Conservation (phyloP, 345 rosid genomes). For the Pistacia vera region DNA sequence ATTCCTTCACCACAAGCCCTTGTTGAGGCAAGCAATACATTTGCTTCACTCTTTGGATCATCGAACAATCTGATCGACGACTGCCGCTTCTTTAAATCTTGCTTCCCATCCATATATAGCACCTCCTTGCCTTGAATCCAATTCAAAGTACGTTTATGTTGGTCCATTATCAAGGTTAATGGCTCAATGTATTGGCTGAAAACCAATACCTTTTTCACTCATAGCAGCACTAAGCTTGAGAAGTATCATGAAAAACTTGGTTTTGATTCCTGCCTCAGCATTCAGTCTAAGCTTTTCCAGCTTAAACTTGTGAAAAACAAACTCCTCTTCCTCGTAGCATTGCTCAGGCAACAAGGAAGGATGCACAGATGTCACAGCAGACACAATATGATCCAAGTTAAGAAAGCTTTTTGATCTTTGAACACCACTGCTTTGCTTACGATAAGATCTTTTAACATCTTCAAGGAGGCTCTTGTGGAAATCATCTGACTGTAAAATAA, state of each 20-base stretch:
- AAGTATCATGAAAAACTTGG: constrained; percentile 57
- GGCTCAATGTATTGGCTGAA: constrained; percentile 67
- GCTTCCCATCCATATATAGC: constrained; percentile 51
- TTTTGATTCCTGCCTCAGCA: constrained; percentile 58
- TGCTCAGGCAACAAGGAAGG: constrained; percentile 47
- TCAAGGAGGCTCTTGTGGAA: constrained; percentile 49
- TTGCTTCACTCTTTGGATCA: constrained; percentile 44
- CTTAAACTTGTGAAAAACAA: constrained; percentile 12
- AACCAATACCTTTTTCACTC: constrained; percentile 65
- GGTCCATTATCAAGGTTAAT: constrained; percentile 46
- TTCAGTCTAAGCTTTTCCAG: constrained; percentile 31
- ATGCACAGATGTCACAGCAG: constrained; percentile 56
- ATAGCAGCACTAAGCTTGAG: constrained; percentile 40
- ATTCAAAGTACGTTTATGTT: constrained; percentile 29
- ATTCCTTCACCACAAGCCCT: constrained; percentile 81
- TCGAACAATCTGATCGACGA: constrained; percentile 52
- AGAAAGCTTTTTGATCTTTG: constrained; percentile 1
- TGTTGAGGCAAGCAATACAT: constrained; percentile 76
- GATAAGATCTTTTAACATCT: constrained; percentile 8
- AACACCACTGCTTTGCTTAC: neutral
- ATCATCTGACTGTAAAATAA: constrained; percentile 47
- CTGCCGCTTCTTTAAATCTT: constrained; percentile 44
- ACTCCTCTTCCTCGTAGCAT: constrained; percentile 8
- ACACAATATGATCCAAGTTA: constrained; percentile 33
- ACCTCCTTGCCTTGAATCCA: constrained; percentile 59